Evolutionary conservation across 352 stramenopile species (phyloP), one percentile per base, ranked within the genome.

Genomic region (Pythium brassicae): DNA sequence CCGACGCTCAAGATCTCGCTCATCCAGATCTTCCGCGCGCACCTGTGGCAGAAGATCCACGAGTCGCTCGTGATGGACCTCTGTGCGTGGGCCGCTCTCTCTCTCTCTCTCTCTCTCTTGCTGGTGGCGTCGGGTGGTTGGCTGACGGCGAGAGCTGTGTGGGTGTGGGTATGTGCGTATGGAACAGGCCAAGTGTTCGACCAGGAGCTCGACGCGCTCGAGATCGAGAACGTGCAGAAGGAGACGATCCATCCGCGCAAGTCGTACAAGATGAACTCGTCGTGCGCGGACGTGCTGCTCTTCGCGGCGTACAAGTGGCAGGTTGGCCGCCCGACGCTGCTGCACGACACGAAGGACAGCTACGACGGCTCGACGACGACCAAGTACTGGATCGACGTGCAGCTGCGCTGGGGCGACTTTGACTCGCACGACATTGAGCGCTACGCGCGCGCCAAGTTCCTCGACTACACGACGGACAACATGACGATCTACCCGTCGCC

Each of bases 181-280:
- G n/a, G n/a, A n/a, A n/a, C 32, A 37, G 32, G 54, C 15, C 95
- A 99, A 76, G 97, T 99, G 9, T 99, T 99, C 66, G 97, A 99
- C 58, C 96, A 99, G 78, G 96, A 99, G 63, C 78, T 99, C 20
- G 97, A 99, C 78, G 92, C 97, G 25, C 68, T 99, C 46, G 97
- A 99, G 66, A 99, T 99, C 62, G 96, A 99, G 66, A 99, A 97
- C 68, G 98, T 99, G 17, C 97, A 99, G 72, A 99, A 99, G 72
- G 97, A 99, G 73, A 99, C 97, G 5, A 99, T 99, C 53, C 98
- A 99, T 72, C 98, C 98, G 42, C 82, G 98, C 48, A 99, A 99
- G 76, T 99, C 92, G 34, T 99, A 99, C 85, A 99, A 99, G 80
- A 99, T 99, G 98, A 99, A 99, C 79, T 98, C 92, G 56, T 99